Conservation (phyloP, 208 protist genomes). For the Trypanosoma platydactyli region DNA sequence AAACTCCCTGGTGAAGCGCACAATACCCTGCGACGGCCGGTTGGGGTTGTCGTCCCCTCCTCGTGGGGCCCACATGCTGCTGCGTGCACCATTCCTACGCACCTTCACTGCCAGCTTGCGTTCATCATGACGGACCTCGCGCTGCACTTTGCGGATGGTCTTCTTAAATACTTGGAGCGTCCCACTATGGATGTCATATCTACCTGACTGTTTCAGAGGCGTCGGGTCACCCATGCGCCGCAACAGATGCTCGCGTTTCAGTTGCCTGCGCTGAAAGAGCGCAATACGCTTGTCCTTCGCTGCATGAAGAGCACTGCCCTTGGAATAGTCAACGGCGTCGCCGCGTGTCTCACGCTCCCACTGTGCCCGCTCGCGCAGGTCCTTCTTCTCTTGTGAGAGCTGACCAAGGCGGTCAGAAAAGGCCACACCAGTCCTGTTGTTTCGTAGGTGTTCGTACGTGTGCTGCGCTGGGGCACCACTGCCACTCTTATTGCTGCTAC, state of each 20-base stretch:
- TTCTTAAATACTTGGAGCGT: slow-evolving; percentile 83
- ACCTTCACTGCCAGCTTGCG: slow-evolving; percentile 53
- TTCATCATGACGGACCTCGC: slow-evolving; percentile 70
- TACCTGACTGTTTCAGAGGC: slow-evolving; percentile 79
- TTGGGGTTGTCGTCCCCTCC: slow-evolving; percentile 64
- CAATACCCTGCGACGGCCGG: slow-evolving; percentile 46
- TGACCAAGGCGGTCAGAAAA: slow-evolving; percentile 68
- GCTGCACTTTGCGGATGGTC: slow-evolving; percentile 78
- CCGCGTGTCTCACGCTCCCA: slow-evolving; percentile 77
- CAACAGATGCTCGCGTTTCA: slow-evolving; percentile 72
- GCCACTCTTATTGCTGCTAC: background rate
- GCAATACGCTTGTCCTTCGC: slow-evolving; percentile 73
- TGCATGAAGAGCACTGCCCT: slow-evolving; percentile 72
- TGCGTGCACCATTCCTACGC: slow-evolving; percentile 40
- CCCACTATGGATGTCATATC: slow-evolving; percentile 63
- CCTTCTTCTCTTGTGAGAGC: slow-evolving; percentile 61
- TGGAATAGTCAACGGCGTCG: slow-evolving; percentile 73
- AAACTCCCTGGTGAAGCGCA: slow-evolving; percentile 71
- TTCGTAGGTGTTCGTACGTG: slow-evolving; percentile 40
- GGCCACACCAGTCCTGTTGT: slow-evolving; percentile 46
- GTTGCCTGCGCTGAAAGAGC: slow-evolving; percentile 68
- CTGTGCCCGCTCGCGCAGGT: slow-evolving; percentile 44
- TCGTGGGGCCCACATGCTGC: slow-evolving; percentile 59
- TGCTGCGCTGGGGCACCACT: background rate
- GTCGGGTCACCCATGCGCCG: slow-evolving; percentile 80